phyloP scores from a whole-genome alignment of 2,329 filamentous ascomycete genomes.

The Colletotrichum tanaceti region DNA sequence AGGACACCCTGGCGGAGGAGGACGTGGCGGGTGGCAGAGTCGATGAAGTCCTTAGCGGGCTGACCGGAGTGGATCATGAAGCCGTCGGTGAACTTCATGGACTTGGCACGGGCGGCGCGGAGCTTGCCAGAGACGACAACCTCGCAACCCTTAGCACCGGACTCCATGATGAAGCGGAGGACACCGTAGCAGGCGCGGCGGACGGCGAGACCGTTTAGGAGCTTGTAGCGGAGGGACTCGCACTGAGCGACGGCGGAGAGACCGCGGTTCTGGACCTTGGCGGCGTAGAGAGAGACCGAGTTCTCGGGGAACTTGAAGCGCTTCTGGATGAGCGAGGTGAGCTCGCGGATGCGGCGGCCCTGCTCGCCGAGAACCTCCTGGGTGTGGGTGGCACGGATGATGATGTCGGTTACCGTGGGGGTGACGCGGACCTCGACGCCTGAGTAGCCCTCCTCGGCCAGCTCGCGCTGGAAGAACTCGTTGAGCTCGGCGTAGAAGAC shows the following conservation, averaged over 20 bases:
- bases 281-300: conserved; percentile 99
- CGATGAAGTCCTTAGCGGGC: conserved; percentile 99
- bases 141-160: conserved; percentile 99
- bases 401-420: conserved; percentile 99
- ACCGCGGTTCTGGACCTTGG: conserved; percentile 99
- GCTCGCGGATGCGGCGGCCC: conserved; percentile 99
- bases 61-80: conserved; percentile 99
- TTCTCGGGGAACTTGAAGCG: conserved; percentile 99
- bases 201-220: conserved; percentile 99
- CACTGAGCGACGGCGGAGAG: conserved; percentile 99
- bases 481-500: conserved; percentile 99
- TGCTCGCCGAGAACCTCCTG: conserved; percentile 99
- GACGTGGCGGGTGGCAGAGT: conserved; percentile 97
- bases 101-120: conserved; percentile 98
- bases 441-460: conserved; percentile 99
- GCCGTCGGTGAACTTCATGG: conserved; percentile 99
- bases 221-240: conserved; percentile 99
- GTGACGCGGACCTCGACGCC: conserved; percentile 99
- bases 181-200: conserved; percentile 99
- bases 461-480: conserved; percentile 99
- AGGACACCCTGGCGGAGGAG: conserved; percentile 99
- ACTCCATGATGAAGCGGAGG: conserved; percentile 99
- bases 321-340: conserved; percentile 99
- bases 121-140: conserved; percentile 99
- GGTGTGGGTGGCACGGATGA: conserved; percentile 99